Evolutionary conservation across 1,284 basidiomycete genomes (phyloP).

Genomic region (Stygiomarasmius scandens): DNA sequence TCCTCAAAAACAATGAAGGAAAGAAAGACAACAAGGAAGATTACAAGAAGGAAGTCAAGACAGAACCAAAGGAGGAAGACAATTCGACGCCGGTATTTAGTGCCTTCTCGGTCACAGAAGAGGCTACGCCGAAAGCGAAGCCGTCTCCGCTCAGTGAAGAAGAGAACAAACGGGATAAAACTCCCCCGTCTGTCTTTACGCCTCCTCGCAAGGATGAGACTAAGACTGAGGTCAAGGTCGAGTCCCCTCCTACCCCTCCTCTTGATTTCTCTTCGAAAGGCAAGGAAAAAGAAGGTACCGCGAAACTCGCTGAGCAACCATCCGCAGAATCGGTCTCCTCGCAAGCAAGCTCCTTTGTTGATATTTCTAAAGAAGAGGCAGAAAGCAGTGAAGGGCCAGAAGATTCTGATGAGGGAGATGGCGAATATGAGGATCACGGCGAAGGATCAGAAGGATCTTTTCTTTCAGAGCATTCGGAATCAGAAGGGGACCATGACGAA

Average conservation of each 20-base stretch:
- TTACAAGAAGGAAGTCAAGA: slow-evolving; percentile 15
- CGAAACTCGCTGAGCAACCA: slow-evolving; percentile 6
- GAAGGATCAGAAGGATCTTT: slow-evolving; percentile 25
- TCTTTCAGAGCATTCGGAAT: slow-evolving; percentile 28
- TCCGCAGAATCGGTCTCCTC: slow-evolving; percentile 21
- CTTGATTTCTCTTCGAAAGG: too few relatives aligned
- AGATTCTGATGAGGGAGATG: slow-evolving; percentile 24
- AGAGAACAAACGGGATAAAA: neutral
- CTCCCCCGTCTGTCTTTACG: neutral
- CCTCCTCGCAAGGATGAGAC: neutral
- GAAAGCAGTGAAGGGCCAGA: slow-evolving; percentile 12
- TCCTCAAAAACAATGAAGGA: slow-evolving; percentile 30
- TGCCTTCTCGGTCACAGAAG: slow-evolving; percentile 19
- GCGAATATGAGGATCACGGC: slow-evolving; percentile 23
- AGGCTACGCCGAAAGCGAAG: neutral
- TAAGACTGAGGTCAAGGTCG: neutral
- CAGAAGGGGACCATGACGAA: slow-evolving; percentile 23
- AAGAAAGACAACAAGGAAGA: slow-evolving; percentile 19
- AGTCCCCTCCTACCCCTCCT: neutral
- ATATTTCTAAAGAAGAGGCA: slow-evolving; percentile 20
- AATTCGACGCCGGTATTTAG: slow-evolving; percentile 5
- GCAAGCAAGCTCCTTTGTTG: slow-evolving; percentile 24
- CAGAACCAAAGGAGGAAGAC: slow-evolving; percentile 14
- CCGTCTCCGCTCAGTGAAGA: neutral
- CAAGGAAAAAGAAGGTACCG: slow-evolving; percentile 6